Percentiles rank a stretch among this genome's conserved stretches.
phyloP scores from a whole-genome alignment of 2,329 filamentous ascomycete species.

The Cordyceps farinosa region DNA sequence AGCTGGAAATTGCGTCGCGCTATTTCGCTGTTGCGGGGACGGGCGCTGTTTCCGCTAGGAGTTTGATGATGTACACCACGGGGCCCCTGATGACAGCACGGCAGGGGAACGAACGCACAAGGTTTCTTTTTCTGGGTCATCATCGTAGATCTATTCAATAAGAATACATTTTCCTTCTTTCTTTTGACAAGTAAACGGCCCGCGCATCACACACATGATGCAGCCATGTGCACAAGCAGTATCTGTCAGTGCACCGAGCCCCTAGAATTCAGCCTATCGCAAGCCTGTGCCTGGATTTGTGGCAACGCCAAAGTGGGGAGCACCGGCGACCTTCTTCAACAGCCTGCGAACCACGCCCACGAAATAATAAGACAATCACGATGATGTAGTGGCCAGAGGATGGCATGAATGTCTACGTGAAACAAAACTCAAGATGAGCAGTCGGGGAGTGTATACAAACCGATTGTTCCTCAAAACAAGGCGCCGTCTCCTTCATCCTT shows the following conservation, averaged over 20 bases:
- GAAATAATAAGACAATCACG: neutral
- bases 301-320: neutral
- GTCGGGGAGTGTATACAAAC: too few relatives aligned
- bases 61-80: neutral
- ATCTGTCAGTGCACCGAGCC: neutral
- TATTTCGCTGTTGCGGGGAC: neutral
- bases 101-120: neutral
- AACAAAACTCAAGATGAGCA: too few relatives aligned
- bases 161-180: neutral
- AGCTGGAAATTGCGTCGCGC: slow-evolving; percentile 29
- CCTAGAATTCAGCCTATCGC: neutral
- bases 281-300: slow-evolving; percentile 10
- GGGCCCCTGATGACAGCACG: neutral
- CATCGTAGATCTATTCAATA: too few relatives aligned
- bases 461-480: too few relatives aligned
- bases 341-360: neutral
- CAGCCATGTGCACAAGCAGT: neutral
- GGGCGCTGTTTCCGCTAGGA: neutral
- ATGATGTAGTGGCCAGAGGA: too few relatives aligned
- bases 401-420: too few relatives aligned
- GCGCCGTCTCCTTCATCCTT: too few relatives aligned
- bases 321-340: neutral
- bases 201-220: neutral
- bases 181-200: neutral
- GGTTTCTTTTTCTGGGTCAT: too few relatives aligned